phyloP scores from a whole-genome alignment of 2,329 filamentous ascomycete species.

The Hypocreales sp. region DNA sequence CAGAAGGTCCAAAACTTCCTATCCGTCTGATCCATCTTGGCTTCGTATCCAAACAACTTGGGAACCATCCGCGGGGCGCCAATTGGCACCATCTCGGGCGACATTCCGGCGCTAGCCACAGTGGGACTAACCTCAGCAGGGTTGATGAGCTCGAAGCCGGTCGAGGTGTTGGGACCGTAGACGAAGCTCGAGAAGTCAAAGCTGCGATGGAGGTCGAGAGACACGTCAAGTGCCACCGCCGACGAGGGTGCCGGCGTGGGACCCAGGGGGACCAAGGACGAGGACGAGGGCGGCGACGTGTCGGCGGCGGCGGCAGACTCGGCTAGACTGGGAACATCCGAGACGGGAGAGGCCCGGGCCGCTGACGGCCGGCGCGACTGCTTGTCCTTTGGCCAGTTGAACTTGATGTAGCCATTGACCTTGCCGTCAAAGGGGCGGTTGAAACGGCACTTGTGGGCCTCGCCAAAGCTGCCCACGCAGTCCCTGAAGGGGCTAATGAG shows the following conservation, averaged over 20 bases:
- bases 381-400: conserved; percentile 15
- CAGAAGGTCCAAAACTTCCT: conserved; percentile 18
- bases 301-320: conserved; percentile 1
- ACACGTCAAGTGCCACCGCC: too few species aligned
- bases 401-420: conserved; percentile 23
- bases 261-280: background rate
- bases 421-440: conserved; percentile 15
- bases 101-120: background rate
- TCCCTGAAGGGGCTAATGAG: conserved; percentile 18
- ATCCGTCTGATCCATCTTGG: conserved; percentile 18
- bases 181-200: conserved; percentile 1
- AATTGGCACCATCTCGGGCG: conserved; percentile 1
- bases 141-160: background rate
- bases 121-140: background rate
- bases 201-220: background rate
- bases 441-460: conserved; percentile 9
- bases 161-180: background rate
- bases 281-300: background rate
- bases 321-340: background rate
- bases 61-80: conserved; percentile 8
- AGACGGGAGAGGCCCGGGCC: background rate
- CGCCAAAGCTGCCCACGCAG: conserved; percentile 13
- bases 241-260: background rate
- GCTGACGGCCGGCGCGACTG: background rate
- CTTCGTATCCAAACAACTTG: conserved; percentile 10